Conservation (phyloP, 2,329 filamentous ascomycete genomes). For the Aspergillus sp. region DNA sequence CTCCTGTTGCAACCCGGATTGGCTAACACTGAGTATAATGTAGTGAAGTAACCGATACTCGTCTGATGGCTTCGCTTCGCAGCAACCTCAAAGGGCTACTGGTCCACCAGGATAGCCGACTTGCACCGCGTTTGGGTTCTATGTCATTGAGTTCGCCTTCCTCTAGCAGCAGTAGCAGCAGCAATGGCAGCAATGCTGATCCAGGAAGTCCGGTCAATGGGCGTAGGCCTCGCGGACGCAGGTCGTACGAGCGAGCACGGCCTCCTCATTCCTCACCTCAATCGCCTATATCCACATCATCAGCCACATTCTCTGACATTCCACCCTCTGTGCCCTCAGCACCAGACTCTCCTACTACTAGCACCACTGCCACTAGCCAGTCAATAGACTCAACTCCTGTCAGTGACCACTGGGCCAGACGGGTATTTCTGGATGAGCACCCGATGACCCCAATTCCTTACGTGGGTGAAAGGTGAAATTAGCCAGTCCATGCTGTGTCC, state of each 20-base stretch:
- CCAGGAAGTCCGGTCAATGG: constrained; percentile 31
- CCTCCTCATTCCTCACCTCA: constrained; percentile 29
- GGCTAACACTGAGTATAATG: constrained; percentile 1
- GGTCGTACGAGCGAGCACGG: constrained; percentile 40
- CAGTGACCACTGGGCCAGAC: constrained; percentile 46
- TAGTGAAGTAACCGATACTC: constrained; percentile 31
- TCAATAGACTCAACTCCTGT: constrained; percentile 31
- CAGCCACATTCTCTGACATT: constrained; percentile 32
- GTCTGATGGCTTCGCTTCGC: constrained; percentile 30
- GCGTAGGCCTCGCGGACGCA: constrained; percentile 31
- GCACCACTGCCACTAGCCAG: constrained; percentile 32
- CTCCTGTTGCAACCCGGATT: constrained; percentile 11
- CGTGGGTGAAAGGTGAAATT: constrained; percentile 33
- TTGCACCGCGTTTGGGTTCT: constrained; percentile 28
- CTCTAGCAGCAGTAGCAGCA: constrained; percentile 27
- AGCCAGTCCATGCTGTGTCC: background rate
- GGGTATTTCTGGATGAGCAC: constrained; percentile 36
- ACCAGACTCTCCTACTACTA: constrained; percentile 37
- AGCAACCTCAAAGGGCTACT: constrained; percentile 30
- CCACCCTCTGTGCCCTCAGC: constrained; percentile 35
- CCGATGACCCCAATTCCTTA: constrained; percentile 33
- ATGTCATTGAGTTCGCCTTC: constrained; percentile 30
- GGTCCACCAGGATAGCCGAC: constrained; percentile 31
- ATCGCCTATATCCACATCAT: constrained; percentile 32
- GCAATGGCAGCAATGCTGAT: constrained; percentile 27